Evolutionary conservation across 2,329 filamentous ascomycete species (phyloP), one percentile per base, ranked within the genome.

Genomic region (Westerdykella aurantiaca): DNA sequence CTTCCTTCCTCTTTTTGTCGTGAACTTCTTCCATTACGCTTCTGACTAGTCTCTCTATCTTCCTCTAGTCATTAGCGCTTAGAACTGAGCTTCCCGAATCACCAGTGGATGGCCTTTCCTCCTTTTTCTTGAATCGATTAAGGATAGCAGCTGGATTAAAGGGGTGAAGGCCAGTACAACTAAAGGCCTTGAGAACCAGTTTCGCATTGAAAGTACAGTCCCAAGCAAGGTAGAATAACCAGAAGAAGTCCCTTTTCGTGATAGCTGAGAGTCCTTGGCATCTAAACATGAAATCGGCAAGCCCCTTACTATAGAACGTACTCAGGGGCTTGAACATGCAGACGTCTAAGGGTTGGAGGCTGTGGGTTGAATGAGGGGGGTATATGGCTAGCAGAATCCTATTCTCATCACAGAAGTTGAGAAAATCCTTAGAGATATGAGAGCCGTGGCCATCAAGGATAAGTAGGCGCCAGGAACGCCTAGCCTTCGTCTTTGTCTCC

Each of bases 381-480:
- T 9, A 31, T 31, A 31, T n/a, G 9, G 29, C 29, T 37, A 31
- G 29, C 9, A 31, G 29, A 9, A 53, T 51, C 37, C 39, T 38
- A 17, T 51, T 40, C 11, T 40, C 10, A 39, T 53, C 31, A 37
- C 45, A 52, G 23, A 45, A 54, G 5, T 50, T 39, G 22, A 51
- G 46, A 40, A 50, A 53, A 5, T 41, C 37, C 14, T 17, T 40
- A 13, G 48, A 45, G 2, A 52, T 14, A 37, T 50, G 42, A 37
- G 45, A 49, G 16, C 46, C 43, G 41, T 53, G 42, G 35, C 51
- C 41, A 23, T 51, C 37, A 23, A 53, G 14, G 34, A 51, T 48
- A 13, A 53, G 44, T 25, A 53, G 31, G 9, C 44, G 37, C 12
- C 40, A 49, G 13, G 21, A 38, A 40, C 29, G 13, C 29, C 40